Conservation (phyloP, 306 rosid species). For the Rosa chinensis region DNA sequence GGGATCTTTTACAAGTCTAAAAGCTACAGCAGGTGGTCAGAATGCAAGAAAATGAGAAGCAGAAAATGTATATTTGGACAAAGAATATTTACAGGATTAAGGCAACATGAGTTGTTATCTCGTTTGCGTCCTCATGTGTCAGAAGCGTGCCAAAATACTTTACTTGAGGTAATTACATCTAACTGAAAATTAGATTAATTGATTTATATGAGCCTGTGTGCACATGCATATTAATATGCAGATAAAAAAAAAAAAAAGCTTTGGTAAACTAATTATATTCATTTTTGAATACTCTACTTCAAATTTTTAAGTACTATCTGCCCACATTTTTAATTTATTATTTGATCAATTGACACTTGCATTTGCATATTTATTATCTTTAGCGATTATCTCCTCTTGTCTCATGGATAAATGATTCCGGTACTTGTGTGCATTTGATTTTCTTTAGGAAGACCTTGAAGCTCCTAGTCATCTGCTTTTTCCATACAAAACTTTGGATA, state of each 20-base stretch:
- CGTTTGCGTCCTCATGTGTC: constrained; percentile 56
- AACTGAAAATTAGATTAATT: constrained; percentile 7
- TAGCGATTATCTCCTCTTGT: background rate
- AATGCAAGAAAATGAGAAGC: constrained; percentile 61
- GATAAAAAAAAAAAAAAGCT: background rate
- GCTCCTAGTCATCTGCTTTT: background rate
- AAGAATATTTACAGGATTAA: constrained; percentile 71
- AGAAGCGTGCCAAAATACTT: constrained; percentile 44
- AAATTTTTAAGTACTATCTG: background rate
- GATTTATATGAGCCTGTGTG: background rate
- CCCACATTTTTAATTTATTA: background rate
- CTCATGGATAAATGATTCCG: background rate
- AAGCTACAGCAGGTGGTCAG: constrained; percentile 70
- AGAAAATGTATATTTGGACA: constrained; percentile 67
- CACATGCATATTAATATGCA: background rate
- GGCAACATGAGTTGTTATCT: constrained; percentile 79
- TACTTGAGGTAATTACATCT: constrained; percentile 56
- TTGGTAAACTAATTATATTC: background rate
- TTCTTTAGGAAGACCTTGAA: background rate
- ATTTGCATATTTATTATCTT: background rate
- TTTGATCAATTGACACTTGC: background rate
- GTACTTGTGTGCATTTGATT: background rate
- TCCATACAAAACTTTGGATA: background rate
- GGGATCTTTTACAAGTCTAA: constrained; percentile 76
- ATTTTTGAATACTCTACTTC: background rate